Evolutionary conservation across 805 yeast genomes (phyloP), one percentile per base, ranked within the genome.

Genomic region (Scheffersomyces coipomensis): DNA sequence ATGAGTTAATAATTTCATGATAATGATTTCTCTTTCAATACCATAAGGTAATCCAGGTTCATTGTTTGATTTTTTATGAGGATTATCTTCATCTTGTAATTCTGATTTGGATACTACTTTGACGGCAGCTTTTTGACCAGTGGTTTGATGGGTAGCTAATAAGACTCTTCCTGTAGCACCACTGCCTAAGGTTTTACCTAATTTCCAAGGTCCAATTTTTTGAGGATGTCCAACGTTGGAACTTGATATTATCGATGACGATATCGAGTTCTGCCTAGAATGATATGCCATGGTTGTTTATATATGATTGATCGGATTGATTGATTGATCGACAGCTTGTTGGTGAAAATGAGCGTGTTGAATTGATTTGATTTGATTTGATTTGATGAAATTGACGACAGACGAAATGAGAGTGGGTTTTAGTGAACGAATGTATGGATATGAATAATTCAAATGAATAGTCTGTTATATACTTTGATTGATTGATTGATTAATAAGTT

Each of bases 1-100:
- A 62, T 93, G 98, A 44, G 93, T 87, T 33, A 93, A 79, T 30
- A 93, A 73, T 64, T 93, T 93, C 99, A 91, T 93, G 51, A 93
- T 93, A 52, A 93, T 90, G 47, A 93, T 95, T 60, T 93, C 99
- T 49, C 98, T 78, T 65, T 93, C 99, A 33, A 93, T 91, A 29
- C 99, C 99, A 59, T 91, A 89, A 2, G 97, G 96, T 42, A 86
- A 73, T 1, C 88, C 88, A 16, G 47, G 52, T 19, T 48, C 47
- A 15, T 38, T 40, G 12, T 73, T 67, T 9, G 43, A 33, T 21
- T 41, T 35, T 9, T 34, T 34, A 12, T 13, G 38, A n/a, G 75
- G 73, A 41, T 75, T 49, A 23, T 37, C 44, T 26, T 66, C 73
- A 22, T 68, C 66, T 46, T 61, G 70, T 43, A 76, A 57, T 37